phyloP scores from a whole-genome alignment of 2,329 filamentous ascomycete genomes.

The Orbilia oligospora region DNA sequence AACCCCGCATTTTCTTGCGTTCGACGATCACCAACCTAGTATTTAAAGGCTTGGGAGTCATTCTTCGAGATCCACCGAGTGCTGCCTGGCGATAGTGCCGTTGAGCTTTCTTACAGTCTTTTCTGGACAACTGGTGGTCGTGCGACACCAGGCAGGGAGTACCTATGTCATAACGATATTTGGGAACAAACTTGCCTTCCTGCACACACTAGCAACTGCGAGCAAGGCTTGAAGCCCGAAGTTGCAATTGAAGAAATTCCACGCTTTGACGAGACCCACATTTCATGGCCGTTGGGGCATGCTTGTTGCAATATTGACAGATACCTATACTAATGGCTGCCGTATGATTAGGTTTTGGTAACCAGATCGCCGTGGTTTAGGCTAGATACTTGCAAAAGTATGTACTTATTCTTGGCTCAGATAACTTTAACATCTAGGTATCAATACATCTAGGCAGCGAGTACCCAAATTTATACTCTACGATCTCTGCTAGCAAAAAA shows the following conservation, averaged over 20 bases:
- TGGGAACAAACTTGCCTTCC: background rate
- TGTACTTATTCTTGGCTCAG: no score
- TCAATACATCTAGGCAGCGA: background rate
- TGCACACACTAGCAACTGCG: background rate
- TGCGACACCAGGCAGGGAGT: slow-evolving; percentile 10
- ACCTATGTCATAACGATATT: slow-evolving; percentile 20
- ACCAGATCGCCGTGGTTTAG: background rate
- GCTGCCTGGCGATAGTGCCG: slow-evolving; percentile 30
- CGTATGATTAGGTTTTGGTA: background rate
- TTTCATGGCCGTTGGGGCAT: background rate
- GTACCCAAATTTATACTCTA: background rate
- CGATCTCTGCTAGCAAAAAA: background rate
- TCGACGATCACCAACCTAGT: background rate
- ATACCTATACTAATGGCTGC: background rate
- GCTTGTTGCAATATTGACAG: background rate
- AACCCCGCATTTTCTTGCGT: slow-evolving; percentile 41
- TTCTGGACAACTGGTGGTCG: slow-evolving; percentile 18
- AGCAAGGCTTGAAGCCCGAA: background rate
- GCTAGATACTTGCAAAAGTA: background rate
- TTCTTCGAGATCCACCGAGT: slow-evolving; percentile 15
- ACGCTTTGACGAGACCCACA: background rate
- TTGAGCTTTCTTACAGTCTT: slow-evolving; percentile 8
- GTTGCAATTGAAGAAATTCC: background rate
- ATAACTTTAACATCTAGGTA: background rate
- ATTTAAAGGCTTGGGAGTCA: background rate